phyloP scores from a whole-genome alignment of 495 filamentous ascomycete genomes.

The Hyaloscypha variabilis region DNA sequence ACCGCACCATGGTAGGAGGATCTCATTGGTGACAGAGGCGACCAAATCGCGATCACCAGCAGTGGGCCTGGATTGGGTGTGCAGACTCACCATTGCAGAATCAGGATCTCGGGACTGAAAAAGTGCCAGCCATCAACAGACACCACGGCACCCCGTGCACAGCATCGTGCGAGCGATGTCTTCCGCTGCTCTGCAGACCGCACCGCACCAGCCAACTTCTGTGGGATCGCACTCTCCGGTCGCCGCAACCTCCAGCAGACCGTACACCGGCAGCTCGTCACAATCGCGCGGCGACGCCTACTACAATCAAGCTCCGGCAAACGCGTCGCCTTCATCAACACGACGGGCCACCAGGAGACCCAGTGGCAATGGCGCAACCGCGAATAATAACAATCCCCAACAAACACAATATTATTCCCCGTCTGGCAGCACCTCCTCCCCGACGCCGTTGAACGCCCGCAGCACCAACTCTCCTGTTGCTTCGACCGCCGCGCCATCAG shows the following conservation, averaged over 20 bases:
- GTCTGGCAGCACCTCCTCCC: constrained; percentile 47
- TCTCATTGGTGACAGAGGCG: constrained; percentile 34
- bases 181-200: constrained; percentile 58
- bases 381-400: constrained; percentile 34
- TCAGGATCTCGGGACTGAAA: constrained; percentile 1
- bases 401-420: constrained; percentile 47
- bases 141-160: constrained; percentile 24
- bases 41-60: constrained; percentile 31
- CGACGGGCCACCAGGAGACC: constrained; percentile 46
- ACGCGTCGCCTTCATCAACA: constrained; percentile 47
- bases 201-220: constrained; percentile 52
- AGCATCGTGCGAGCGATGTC: constrained; percentile 42
- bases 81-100: constrained; percentile 10
- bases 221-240: constrained; percentile 49
- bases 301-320: constrained; percentile 34
- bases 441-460: constrained; percentile 49
- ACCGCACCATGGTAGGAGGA: constrained; percentile 31
- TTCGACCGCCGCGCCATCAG: constrained; percentile 42
- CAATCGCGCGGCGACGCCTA: constrained; percentile 34
- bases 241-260: constrained; percentile 45
- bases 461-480: constrained; percentile 33
- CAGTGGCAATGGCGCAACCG: constrained; percentile 54
- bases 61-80: constrained; percentile 17
- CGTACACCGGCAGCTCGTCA: constrained; percentile 42
- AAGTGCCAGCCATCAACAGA: constrained; percentile 11